Conservation (phyloP, 2,329 filamentous ascomycete genomes). For the Penicillium sp. region DNA sequence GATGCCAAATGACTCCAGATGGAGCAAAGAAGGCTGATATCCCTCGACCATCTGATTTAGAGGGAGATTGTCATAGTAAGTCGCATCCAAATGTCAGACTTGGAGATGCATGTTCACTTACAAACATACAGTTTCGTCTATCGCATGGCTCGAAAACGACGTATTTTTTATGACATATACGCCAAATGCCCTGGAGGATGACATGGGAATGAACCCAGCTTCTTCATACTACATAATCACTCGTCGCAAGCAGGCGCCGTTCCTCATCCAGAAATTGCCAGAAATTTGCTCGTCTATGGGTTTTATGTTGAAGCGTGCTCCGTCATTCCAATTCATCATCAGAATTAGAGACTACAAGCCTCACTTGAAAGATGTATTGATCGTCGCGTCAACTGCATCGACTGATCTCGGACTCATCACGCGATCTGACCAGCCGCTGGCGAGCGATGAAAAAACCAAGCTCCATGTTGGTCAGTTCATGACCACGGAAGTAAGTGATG, state of each 20-base stretch:
- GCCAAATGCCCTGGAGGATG: constrained; percentile 54
- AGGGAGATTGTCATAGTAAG: constrained; percentile 65
- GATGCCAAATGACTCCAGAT: constrained; percentile 78
- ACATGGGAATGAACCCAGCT: constrained; percentile 53
- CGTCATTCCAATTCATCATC: constrained; percentile 74
- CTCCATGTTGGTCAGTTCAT: constrained; percentile 68
- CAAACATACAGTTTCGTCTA: constrained; percentile 61
- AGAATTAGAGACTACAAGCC: constrained; percentile 79
- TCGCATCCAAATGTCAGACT: constrained; percentile 9
- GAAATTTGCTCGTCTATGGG: constrained; percentile 74
- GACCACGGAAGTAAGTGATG: constrained; percentile 55
- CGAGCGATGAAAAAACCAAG: constrained; percentile 59
- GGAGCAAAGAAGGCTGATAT: constrained; percentile 76
- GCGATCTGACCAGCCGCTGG: constrained; percentile 67
- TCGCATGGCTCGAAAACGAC: constrained; percentile 86
- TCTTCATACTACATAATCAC: constrained; percentile 80
- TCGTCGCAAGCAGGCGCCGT: constrained; percentile 60
- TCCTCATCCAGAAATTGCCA: constrained; percentile 70
- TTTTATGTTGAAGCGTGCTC: constrained; percentile 54
- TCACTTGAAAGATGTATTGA: constrained; percentile 73
- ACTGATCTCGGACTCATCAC: constrained; percentile 77
- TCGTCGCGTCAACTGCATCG: constrained; percentile 77
- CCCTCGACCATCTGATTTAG: constrained; percentile 69
- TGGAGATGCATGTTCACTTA: constrained; percentile 4
- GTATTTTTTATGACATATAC: constrained; percentile 80